These are phyloP conservation scores for Peltaster fructicola DNA, from an alignment of 2,329 filamentous ascomycete genomes.

Conservation along the genomic window DNA sequence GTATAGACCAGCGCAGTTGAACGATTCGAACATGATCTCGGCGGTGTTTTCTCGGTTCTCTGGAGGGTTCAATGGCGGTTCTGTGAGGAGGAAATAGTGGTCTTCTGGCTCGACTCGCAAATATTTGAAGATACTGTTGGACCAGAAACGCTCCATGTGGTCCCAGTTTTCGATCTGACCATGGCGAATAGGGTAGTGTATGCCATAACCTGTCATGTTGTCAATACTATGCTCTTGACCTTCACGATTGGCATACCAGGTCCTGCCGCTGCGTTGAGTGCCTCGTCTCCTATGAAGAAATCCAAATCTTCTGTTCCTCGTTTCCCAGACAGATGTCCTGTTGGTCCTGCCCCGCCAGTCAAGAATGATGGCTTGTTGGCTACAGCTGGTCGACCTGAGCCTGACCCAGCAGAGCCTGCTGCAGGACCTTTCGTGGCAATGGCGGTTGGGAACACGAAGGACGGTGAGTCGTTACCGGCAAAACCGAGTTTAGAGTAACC, in stretches of 20 bases:
- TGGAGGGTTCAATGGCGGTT: constrained; percentile 94
- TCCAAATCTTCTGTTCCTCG: constrained; percentile 94
- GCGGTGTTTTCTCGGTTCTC: constrained; percentile 98
- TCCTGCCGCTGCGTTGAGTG: constrained; percentile 63
- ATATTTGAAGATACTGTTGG: constrained; percentile 99
- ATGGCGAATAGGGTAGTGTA: constrained; percentile 95
- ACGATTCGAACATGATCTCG: constrained; percentile 99
- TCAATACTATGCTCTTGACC: constrained; percentile 1
- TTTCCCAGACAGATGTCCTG: constrained; percentile 73
- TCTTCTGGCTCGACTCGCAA: constrained; percentile 95
- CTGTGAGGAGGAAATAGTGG: constrained; percentile 94
- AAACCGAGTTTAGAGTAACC: constrained; percentile 99
- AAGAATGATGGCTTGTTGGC: constrained; percentile 92
- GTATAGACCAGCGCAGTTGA: constrained; percentile 97
- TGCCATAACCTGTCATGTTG: constrained; percentile 53
- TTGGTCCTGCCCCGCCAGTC: constrained; percentile 69
- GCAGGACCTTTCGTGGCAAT: constrained; percentile 81
- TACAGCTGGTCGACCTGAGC: constrained; percentile 75
- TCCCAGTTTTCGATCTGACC: constrained; percentile 99
- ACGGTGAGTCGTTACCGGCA: constrained; percentile 96
- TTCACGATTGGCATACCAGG: constrained; percentile 41
- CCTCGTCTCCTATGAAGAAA: constrained; percentile 98
- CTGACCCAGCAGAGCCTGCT: constrained; percentile 50
- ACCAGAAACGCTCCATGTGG: constrained; percentile 99
- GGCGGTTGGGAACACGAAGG: constrained; percentile 96